Base-by-base conservation (phyloP, 2,329 filamentous ascomycete species). In the Pseudogymnoascus sp. region DNA sequence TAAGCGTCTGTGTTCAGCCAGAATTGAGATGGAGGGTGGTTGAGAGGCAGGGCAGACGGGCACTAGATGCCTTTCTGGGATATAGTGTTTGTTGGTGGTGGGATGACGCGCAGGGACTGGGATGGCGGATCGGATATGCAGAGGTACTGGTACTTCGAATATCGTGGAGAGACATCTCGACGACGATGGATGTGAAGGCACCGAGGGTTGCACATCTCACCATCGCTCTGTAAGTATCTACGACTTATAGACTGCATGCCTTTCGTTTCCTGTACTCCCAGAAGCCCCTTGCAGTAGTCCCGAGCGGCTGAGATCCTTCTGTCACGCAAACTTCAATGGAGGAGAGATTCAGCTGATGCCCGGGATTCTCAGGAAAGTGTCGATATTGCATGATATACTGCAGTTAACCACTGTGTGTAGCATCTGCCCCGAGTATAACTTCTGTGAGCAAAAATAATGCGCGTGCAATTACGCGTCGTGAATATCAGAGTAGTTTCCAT, bases 1-100 rank as follows among this genome's bases (percentile, higher is more conserved):
- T 53, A 53, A 53, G 47, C 47, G 47, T 28, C 47, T 28, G 25
- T 53, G 47, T 53, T 53, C 47, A 53, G 47, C 47, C 47, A 33
- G 28, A 53, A 53, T 53, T 14, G 28, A 53, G 47, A 53, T 20
- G 28, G 47, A 11, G 47, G 47, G 22, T 50, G 47, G 47, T 50
- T 33, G 47, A 53, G 47, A 33, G 47, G 47, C 47, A 53, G 47
- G 47, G 47, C 35, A 53, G n/a, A 33, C 47, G 47, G 28, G 47
- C n/a, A 53, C 5, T 18, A 33, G n/a, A 4, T 53, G 28, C 47
- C 47, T 20, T 30, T 53, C 47, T 33, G 47, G 15, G 47, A 15
- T 33, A 53, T 18, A 53, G 47, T 53, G 47, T 53, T 18, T 14
- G 47, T 18, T 53, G 41, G 22, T 47, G 25, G 43, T 53, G 25